Percentiles rank a stretch among this genome's conserved stretches.
These are phyloP conservation scores for Tilletia setariae DNA, from an alignment of 1,284 basidiomycete species.

Conservation along the genomic window DNA sequence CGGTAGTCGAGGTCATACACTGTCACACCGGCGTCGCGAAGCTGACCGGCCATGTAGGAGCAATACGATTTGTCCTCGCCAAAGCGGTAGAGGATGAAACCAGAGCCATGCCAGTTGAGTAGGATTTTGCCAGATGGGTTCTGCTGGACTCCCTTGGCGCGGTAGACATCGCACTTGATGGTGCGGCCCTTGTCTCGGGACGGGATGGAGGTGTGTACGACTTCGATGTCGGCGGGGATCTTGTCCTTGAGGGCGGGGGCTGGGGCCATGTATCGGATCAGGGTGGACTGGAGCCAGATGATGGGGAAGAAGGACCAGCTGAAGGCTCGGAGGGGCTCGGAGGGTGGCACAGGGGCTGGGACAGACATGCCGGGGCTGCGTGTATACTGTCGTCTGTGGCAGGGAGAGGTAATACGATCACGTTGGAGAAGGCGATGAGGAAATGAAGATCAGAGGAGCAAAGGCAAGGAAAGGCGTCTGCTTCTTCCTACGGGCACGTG, in stretches of 20 bases:
- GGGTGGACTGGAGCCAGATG: not conserved
- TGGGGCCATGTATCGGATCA: not conserved
- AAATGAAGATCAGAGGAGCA: too few species aligned
- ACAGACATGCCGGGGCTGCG: too few species aligned
- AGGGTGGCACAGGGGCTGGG: too few species aligned
- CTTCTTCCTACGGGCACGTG: too few species aligned
- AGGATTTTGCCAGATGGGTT: not conserved
- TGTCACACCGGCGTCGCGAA: not conserved
- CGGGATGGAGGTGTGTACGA: not conserved
- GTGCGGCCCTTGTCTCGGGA: not conserved
- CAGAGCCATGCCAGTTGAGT: slow-evolving; percentile 11
- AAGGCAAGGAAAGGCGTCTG: too few species aligned
- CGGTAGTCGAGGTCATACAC: slow-evolving; percentile 5
- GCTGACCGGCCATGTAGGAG: slow-evolving; percentile 8
- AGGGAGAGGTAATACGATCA: too few species aligned
- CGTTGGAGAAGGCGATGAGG: too few species aligned
- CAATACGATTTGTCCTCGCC: slow-evolving; percentile 2
- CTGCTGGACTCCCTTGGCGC: not conserved
- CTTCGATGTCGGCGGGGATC: slow-evolving; percentile 8
- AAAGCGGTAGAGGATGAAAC: not conserved
- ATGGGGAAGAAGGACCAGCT: not conserved
- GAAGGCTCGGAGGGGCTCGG: not conserved
- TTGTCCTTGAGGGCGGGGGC: not conserved
- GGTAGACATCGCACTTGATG: not conserved
- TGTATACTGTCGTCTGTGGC: too few species aligned